Evolutionary conservation across 345 rosid species (phyloP), one percentile per base, ranked within the genome.

Genomic region (Euphorbia peplus): DNA sequence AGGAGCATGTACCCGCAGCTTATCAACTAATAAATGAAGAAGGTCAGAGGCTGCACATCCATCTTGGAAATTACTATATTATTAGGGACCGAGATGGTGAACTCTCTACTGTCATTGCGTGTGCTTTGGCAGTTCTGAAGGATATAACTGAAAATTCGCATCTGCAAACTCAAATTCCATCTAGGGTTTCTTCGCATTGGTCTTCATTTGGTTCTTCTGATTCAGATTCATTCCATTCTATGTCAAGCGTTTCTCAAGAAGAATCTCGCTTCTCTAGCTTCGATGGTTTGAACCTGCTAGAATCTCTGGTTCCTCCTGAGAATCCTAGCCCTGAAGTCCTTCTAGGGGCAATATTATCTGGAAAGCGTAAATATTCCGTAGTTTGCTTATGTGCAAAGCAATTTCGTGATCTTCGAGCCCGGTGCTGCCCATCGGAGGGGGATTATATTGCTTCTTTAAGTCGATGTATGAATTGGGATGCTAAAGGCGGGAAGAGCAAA

Each of bases 401-500:
- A 77, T 91, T 95, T 80, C 90, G 86, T 12, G 90, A 90, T 44
- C 88, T 95, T 57, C 84, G 98, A 71, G 81, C 67, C 59, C 71
- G 57, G 2, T 88, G 93, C 67, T 90, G 90, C 71, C 83, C 78
- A 0, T 95, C 98, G 14, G 99, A 92, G 86, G 79, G 83, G 62
- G 92, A 86, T 82, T 95, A 78, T 63, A 88, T 95, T 26, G 88
- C 93, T 69, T 95, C 99, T 29, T 79, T 95, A 44, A 82, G 93
- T 78, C 96, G 97, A 12, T 95, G 99, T 77, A 84, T 75, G 71
- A 85, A 79, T 25, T 92, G 98, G 99, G 93, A 90, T 85, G 99
- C 99, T 19, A 87, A 95, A 66, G 98, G 99, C 69, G 99, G 99
- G 56, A 95, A 95, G 83, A 95, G 98, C 84, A 91, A 87, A 73